These are phyloP conservation scores for Termitomyces sp. DNA, from an alignment of 768 basidiomycete genomes.

Conservation along the genomic window DNA sequence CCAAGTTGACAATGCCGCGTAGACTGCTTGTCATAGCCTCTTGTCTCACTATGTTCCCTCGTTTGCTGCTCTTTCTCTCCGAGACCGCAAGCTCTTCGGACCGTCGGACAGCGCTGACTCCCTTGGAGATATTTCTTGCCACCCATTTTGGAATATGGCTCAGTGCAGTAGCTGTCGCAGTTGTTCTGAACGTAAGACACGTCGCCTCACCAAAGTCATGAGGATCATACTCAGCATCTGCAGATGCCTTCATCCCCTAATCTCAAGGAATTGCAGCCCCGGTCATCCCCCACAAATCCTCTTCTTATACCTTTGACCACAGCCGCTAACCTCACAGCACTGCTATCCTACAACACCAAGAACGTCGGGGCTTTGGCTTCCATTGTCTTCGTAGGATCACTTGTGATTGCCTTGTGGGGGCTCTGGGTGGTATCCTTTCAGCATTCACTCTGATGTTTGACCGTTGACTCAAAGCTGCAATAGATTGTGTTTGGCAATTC, in stretches of 20 bases:
- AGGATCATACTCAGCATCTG: constrained; percentile 3
- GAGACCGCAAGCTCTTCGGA: constrained; percentile 32
- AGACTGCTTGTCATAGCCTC: constrained; percentile 18
- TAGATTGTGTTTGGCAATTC: constrained; percentile 62
- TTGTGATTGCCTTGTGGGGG: constrained; percentile 58
- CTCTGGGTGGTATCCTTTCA: constrained; percentile 57
- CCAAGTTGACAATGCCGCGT: neutral
- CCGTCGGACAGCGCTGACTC: constrained; percentile 42
- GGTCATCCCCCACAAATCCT: constrained; percentile 42
- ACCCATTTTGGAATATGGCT: constrained; percentile 63
- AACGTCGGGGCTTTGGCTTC: constrained; percentile 53
- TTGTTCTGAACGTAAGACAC: constrained; percentile 52
- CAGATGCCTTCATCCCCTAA: constrained; percentile 44
- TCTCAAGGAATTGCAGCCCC: constrained; percentile 23
- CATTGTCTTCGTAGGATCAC: constrained; percentile 43
- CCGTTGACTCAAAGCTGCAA: neutral
- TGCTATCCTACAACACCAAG: constrained; percentile 61
- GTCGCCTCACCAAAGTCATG: neutral
- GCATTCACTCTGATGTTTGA: constrained; percentile 1
- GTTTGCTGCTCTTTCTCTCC: constrained; percentile 63
- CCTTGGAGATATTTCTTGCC: constrained; percentile 65
- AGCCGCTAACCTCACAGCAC: constrained; percentile 49
- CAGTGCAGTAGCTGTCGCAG: constrained; percentile 44
- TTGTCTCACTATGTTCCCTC: constrained; percentile 48
- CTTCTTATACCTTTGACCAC: constrained; percentile 55